Evolutionary conservation across 106 monocot species (phyloP).

Genomic region (Posidonia australis): DNA sequence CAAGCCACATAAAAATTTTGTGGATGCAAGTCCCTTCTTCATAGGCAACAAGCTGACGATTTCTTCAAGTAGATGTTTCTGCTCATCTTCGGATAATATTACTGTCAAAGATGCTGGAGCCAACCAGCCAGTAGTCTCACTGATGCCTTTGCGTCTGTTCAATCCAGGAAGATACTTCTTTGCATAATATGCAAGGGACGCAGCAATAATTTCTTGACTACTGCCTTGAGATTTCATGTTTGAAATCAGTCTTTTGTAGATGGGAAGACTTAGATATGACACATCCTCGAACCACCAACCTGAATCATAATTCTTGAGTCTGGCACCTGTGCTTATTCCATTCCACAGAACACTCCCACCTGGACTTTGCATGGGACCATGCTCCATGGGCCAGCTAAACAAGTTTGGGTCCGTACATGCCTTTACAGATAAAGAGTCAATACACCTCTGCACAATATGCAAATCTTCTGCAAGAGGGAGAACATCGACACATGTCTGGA

Average conservation of each 20-base stretch:
- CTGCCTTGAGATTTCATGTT: constrained; percentile 8
- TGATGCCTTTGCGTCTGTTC: not conserved
- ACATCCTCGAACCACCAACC: constrained; percentile 25
- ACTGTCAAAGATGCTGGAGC: not conserved
- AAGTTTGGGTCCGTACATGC: constrained; percentile 13
- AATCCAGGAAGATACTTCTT: constrained; percentile 16
- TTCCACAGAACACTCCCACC: constrained; percentile 20
- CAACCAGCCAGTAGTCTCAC: not conserved
- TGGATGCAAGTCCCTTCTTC: constrained; percentile 3
- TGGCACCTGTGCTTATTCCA: constrained; percentile 22
- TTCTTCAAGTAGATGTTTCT: constrained; percentile 14
- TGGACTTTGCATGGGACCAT: constrained; percentile 14
- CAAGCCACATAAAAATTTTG: constrained; percentile 10
- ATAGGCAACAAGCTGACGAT: constrained; percentile 7
- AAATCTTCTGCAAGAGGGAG: constrained; percentile 15
- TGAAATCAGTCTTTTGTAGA: constrained; percentile 17
- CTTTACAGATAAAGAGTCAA: constrained; percentile 13
- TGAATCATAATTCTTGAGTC: constrained; percentile 7
- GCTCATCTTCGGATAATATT: constrained; percentile 9
- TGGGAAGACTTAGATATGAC: constrained; percentile 7
- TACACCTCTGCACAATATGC: constrained; percentile 12
- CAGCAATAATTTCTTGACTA: constrained; percentile 9
- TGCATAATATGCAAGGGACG: constrained; percentile 13
- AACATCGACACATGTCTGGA: constrained; percentile 11
- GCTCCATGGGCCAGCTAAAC: constrained; percentile 15